These are phyloP conservation scores for Chrysoporthe cubensis DNA, from an alignment of 2,329 filamentous ascomycete species.

Conservation along the genomic window DNA sequence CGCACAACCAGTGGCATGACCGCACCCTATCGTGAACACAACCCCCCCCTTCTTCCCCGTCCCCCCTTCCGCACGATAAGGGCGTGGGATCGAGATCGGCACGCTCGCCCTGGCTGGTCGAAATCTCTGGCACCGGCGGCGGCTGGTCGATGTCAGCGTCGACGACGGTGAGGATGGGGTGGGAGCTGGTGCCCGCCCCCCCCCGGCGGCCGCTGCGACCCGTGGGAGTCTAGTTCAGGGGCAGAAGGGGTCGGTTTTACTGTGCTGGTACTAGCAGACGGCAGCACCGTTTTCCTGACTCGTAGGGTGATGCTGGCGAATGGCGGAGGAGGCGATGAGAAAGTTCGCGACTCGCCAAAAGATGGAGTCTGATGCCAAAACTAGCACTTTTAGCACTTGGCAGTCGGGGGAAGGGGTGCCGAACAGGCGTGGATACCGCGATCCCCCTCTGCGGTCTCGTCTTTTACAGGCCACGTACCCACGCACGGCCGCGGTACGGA, in stretches of 20 bases:
- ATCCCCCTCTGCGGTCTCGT: too few relatives aligned
- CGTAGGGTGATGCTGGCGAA: background rate
- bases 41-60: background rate
- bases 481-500: background rate
- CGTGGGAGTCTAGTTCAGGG: background rate
- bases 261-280: background rate
- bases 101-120: background rate
- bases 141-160: background rate
- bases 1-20: background rate
- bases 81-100: conserved; percentile 25
- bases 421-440: too few relatives aligned
- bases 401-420: background rate
- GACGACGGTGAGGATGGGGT: background rate
- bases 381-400: conserved; percentile 8
- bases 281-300: conserved; percentile 1
- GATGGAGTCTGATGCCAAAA: conserved; percentile 25
- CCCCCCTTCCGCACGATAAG: conserved; percentile 1
- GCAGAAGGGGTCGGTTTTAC: background rate
- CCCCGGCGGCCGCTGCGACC: background rate
- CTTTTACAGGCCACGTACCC: too few relatives aligned
- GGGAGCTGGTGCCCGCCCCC: background rate
- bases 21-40: background rate
- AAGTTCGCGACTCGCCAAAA: conserved; percentile 9
- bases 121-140: background rate
- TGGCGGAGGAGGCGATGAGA: conserved; percentile 4